Evolutionary conservation across 805 yeast genomes (phyloP), one percentile per base, ranked within the genome.

Genomic region (Ogataea dorogensis): DNA sequence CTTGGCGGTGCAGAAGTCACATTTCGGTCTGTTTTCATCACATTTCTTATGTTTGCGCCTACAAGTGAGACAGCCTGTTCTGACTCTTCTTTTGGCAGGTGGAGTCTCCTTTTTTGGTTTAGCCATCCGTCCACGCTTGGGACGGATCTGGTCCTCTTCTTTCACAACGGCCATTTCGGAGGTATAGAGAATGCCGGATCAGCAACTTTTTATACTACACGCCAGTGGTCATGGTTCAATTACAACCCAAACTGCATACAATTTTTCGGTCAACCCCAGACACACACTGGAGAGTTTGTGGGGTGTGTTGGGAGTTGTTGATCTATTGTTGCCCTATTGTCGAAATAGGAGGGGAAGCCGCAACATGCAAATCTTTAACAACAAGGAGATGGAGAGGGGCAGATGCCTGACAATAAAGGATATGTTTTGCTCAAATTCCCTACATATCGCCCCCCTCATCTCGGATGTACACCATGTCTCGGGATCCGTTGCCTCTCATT

Each of bases 21-120:
- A 75, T 19, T 68, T 69, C 2, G 81, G 80, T 28, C 63, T 51
- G 36, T 67, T 70, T 48, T 75, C 81, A 53, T 74, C 80, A 54
- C 81, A 72, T 45, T 72, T 72, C 59, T 71, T 68, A 50, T 72
- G 78, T 33, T 74, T 61, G 36, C 71, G 71, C 23, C 78, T 63
- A 47, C 78, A 72, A 7, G 77, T 72, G 28, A 70, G 56, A 50
- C 78, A 72, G 44, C 78, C 81, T 4, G 65, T 63, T 38, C 64
- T 47, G 4, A 60, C 71, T 28, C 68, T 51, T 44, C 63, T 56
- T 31, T 63, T 63, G 14, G 59, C 59, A 6, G 56, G 50, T 36
- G 63, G 62, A 5, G 63, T 56, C 34, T 47, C 51, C 33, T 49
- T 53, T 19, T 50, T 54, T 3, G 48, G 50, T 43, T 30, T 49